Conservation (phyloP, 495 filamentous ascomycete genomes). For the Penicillium bialowiezense region DNA sequence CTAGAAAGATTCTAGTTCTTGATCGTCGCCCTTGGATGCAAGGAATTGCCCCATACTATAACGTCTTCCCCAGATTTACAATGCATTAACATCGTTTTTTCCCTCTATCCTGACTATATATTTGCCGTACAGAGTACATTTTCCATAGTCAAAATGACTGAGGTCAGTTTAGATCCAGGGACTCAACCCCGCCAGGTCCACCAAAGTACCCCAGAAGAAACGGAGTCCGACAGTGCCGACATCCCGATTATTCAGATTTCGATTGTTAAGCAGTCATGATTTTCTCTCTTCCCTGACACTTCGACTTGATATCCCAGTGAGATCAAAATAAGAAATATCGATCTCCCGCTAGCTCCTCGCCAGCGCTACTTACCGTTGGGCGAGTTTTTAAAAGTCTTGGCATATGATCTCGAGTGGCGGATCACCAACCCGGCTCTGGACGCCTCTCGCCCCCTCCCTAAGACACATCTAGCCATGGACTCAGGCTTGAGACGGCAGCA, state of each 20-base stretch:
- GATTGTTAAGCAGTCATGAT: too few species aligned
- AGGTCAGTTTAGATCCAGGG: neutral
- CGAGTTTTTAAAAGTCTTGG: constrained; percentile 7
- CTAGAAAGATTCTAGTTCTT: neutral
- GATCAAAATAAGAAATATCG: neutral
- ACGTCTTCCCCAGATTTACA: too few species aligned
- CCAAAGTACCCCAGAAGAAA: constrained; percentile 2
- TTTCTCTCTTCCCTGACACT: neutral
- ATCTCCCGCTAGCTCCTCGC: neutral
- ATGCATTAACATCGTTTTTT: too few species aligned
- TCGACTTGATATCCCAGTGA: neutral
- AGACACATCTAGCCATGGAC: constrained; percentile 1
- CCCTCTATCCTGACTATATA: too few species aligned
- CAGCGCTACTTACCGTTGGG: neutral
- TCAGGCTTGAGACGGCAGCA: neutral
- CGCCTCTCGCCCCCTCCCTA: neutral
- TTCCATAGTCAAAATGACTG: too few species aligned
- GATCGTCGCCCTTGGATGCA: neutral
- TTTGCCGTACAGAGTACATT: too few species aligned
- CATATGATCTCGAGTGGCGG: constrained; percentile 3
- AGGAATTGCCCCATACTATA: too few species aligned
- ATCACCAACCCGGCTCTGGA: neutral
- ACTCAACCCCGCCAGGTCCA: neutral
- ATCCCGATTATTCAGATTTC: constrained; percentile 4
- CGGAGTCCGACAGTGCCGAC: constrained; percentile 5